Evolutionary conservation across 306 rosid species (phyloP).

Genomic region (Arachis hypogaea): DNA sequence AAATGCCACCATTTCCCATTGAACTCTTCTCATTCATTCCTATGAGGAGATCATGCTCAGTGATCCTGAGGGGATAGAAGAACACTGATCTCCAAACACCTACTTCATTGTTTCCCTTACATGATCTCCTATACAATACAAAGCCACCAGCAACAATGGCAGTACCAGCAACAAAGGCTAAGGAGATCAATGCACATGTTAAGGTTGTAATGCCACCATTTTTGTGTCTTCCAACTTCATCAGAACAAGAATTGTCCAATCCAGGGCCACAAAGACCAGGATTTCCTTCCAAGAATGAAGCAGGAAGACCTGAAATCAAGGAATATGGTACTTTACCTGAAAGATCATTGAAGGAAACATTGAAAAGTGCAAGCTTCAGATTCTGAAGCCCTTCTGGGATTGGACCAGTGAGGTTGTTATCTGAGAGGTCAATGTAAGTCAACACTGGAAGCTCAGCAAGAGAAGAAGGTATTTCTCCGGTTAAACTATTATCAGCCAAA

Average conservation of each 20-base stretch:
- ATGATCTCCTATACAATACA: conserved; percentile 56
- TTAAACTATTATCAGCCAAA: conserved; percentile 75
- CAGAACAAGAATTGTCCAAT: conserved; percentile 71
- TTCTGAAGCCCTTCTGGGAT: conserved; percentile 88
- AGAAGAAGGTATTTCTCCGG: conserved; percentile 74
- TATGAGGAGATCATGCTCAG: conserved; percentile 76
- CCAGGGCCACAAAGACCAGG: conserved; percentile 89
- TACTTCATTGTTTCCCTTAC: conserved; percentile 45
- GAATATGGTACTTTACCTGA: conserved; percentile 88
- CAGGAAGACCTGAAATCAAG: conserved; percentile 88
- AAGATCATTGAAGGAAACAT: conserved; percentile 84
- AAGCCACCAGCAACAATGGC: conserved; percentile 64
- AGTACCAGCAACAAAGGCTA: conserved; percentile 73
- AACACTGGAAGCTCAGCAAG: conserved; percentile 85
- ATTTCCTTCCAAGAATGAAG: conserved; percentile 94
- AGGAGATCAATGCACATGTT: conserved; percentile 65
- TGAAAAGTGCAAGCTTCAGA: conserved; percentile 95
- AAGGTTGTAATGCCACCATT: conserved; percentile 59
- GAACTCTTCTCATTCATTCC: conserved; percentile 89
- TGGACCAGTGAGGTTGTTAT: conserved; percentile 87
- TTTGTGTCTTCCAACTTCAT: conserved; percentile 53
- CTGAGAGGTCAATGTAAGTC: conserved; percentile 94
- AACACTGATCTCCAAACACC: conserved; percentile 77
- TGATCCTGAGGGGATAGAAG: conserved; percentile 91
- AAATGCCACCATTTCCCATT: conserved; percentile 63